Percentiles rank a stretch among this genome's conserved stretches.
These are phyloP conservation scores for Entomortierella chlamydospora DNA, from an alignment of 192 early-diverging fungal genomes.

Conservation along the genomic window DNA sequence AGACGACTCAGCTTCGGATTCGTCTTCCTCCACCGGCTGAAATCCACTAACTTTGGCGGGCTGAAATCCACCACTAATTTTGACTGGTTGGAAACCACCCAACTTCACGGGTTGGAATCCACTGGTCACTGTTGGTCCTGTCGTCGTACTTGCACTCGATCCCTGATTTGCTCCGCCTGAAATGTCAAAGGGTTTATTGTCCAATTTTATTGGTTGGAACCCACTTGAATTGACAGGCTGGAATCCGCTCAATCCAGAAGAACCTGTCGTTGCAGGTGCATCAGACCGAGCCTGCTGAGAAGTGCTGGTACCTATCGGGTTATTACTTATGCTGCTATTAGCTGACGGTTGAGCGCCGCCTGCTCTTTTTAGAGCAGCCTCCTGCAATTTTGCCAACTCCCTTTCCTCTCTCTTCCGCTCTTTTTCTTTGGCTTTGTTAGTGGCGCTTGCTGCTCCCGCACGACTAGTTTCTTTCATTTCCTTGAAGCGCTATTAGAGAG, in stretches of 20 bases:
- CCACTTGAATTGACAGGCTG: conserved; percentile 3
- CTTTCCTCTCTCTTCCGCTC: conserved; percentile 75
- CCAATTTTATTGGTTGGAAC: no score
- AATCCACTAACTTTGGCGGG: conserved; percentile 27
- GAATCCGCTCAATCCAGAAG: conserved; percentile 4
- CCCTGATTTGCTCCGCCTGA: neutral
- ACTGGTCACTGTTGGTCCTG: neutral
- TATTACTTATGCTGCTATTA: neutral
- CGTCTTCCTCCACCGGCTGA: conserved; percentile 22
- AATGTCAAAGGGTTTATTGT: no score
- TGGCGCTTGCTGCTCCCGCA: conserved; percentile 37
- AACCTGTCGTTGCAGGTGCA: neutral
- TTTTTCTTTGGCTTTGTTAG: conserved; percentile 67
- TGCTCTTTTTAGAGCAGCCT: conserved; percentile 67
- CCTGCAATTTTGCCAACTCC: conserved; percentile 73
- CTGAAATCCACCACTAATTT: conserved; percentile 10
- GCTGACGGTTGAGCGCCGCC: conserved; percentile 27
- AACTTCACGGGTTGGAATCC: conserved; percentile 42
- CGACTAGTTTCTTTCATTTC: conserved; percentile 76
- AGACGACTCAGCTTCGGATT: neutral
- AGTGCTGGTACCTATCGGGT: neutral
- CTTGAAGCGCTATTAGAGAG: conserved; percentile 71
- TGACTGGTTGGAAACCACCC: conserved; percentile 16
- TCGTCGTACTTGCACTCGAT: neutral
- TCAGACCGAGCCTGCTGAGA: neutral